phyloP scores from a whole-genome alignment of 2,329 filamentous ascomycete genomes.

The Cercospora canescens region DNA sequence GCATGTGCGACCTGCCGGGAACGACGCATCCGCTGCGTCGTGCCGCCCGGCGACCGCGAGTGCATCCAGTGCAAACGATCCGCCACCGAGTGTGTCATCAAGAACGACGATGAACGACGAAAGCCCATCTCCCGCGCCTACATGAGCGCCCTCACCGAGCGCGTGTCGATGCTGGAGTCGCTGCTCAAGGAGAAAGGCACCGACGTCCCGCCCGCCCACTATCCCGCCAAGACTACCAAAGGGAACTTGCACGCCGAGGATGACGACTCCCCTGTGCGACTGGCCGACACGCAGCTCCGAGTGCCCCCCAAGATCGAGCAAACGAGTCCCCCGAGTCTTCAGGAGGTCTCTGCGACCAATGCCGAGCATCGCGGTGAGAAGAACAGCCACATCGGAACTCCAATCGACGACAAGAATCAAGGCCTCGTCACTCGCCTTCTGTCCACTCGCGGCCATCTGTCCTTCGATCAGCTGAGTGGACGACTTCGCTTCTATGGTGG shows the following conservation, averaged over 20 bases:
- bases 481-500: conserved; percentile 29
- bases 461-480: conserved; percentile 29
- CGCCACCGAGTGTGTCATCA: conserved; percentile 28
- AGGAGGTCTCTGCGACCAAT: conserved; percentile 17
- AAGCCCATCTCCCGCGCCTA: conserved; percentile 29
- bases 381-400: conserved; percentile 19
- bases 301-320: conserved; percentile 15
- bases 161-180: conserved; percentile 27
- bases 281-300: background rate
- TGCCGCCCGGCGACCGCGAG: conserved; percentile 23
- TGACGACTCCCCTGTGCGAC: conserved; percentile 23
- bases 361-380: conserved; percentile 15
- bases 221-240: conserved; percentile 30
- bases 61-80: conserved; percentile 29
- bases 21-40: conserved; percentile 29
- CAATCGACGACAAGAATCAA: conserved; percentile 27
- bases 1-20: conserved; percentile 28
- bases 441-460: conserved; percentile 29
- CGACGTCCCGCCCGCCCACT: conserved; percentile 23
- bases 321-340: conserved; percentile 18
- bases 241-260: conserved; percentile 23
- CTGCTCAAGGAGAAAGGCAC: conserved; percentile 28
- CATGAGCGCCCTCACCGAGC: conserved; percentile 29
- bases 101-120: conserved; percentile 30
- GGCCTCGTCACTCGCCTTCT: conserved; percentile 27